phyloP scores from a whole-genome alignment of 805 yeast genomes.

The Phaffomyces thermotolerans region DNA sequence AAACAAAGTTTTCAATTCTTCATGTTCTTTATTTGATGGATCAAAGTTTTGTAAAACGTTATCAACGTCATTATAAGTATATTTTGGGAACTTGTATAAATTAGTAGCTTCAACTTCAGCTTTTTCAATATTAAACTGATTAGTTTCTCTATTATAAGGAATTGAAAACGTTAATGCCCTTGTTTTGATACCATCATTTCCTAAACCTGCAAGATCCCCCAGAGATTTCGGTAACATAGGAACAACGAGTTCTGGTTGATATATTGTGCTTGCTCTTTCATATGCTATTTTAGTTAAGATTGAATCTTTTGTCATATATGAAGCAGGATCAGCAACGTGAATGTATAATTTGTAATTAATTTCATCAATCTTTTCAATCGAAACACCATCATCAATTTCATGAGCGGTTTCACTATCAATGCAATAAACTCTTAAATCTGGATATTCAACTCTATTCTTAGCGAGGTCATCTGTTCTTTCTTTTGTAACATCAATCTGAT shows the following conservation, averaged over 20 bases:
- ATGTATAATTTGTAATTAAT: conserved; percentile 43
- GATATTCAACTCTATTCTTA: conserved; percentile 33
- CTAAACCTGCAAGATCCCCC: conserved; percentile 45
- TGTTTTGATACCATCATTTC: conserved; percentile 32
- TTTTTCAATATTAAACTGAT: conserved; percentile 17
- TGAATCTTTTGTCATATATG: conserved; percentile 38
- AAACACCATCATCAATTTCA: conserved; percentile 91
- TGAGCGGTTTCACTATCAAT: conserved; percentile 76
- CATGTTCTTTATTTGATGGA: conserved; percentile 7
- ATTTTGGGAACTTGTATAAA: conserved; percentile 40
- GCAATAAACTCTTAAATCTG: conserved; percentile 57
- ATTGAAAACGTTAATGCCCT: conserved; percentile 43
- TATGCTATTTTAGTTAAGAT: conserved; percentile 48
- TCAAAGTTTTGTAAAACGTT: conserved; percentile 29
- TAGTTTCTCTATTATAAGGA: conserved; percentile 22
- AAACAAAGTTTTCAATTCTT: conserved; percentile 32
- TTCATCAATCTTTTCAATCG: conserved; percentile 36
- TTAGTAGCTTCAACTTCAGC: conserved; percentile 33
- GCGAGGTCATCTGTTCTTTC: conserved; percentile 13
- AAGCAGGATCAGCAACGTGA: conserved; percentile 85
- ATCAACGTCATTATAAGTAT: conserved; percentile 62
- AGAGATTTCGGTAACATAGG: conserved; percentile 66
- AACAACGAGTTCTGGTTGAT: conserved; percentile 57
- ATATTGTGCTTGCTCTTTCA: conserved; percentile 56
- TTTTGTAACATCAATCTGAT: conserved; percentile 23